Evolutionary conservation across 2,329 filamentous ascomycete genomes (phyloP).

Genomic region (Botrytis byssoidea): DNA sequence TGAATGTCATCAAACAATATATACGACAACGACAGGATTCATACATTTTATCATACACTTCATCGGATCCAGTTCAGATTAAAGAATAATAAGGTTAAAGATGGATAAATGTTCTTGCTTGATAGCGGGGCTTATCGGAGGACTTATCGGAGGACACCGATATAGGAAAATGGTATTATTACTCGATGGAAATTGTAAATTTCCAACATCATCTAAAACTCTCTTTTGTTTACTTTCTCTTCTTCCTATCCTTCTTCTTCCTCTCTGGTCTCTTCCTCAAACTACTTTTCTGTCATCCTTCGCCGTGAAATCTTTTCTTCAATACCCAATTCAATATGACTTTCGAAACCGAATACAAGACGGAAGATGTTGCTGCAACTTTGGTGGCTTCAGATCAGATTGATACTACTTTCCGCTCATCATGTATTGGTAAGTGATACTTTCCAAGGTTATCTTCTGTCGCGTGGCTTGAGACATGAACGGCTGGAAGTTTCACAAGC

Average conservation of each 20-base stretch:
- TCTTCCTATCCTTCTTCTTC: neutral
- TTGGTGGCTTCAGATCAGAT: constrained; percentile 54
- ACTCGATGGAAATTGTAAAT: constrained; percentile 33
- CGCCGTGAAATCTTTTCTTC: neutral
- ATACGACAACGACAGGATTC: too few relatives aligned
- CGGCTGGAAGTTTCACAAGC: neutral
- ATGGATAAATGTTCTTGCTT: too few relatives aligned
- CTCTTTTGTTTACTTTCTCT: neutral
- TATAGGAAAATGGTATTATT: constrained; percentile 23
- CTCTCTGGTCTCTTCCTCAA: neutral
- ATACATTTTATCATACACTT: too few relatives aligned
- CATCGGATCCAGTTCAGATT: neutral
- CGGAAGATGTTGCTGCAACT: constrained; percentile 54
- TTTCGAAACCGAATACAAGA: constrained; percentile 51
- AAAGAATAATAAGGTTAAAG: neutral
- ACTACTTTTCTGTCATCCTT: neutral
- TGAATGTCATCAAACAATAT: neutral
- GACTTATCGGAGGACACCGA: constrained; percentile 27
- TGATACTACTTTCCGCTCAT: constrained; percentile 60
- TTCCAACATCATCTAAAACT: neutral
- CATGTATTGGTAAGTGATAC: constrained; percentile 54
- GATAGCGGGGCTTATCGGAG: constrained; percentile 23
- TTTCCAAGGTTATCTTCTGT: neutral
- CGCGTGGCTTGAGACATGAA: neutral
- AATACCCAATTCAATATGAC: constrained; percentile 30